These are phyloP conservation scores for Yamadazyma ubonensis DNA, from an alignment of 805 yeast species.

Conservation along the genomic window DNA sequence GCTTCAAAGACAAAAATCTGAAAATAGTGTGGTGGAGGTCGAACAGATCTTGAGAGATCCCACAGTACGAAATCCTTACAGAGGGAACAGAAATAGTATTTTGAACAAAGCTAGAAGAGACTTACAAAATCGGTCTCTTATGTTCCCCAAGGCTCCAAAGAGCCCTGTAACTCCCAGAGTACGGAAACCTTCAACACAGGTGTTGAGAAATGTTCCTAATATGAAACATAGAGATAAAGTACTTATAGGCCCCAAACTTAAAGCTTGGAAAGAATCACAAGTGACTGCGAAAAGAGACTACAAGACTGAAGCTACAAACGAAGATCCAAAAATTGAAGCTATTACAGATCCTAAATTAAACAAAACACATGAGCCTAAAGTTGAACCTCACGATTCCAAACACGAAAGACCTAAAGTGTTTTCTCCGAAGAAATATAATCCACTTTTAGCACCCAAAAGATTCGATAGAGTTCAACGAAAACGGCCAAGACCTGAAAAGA, in stretches of 20 bases:
- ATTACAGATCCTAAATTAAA: background rate
- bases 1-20: conserved; percentile 39
- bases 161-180: background rate
- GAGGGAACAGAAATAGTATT: conserved; percentile 22
- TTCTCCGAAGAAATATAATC: background rate
- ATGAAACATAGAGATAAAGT: too few relatives aligned
- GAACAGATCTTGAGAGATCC: conserved; percentile 30
- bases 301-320: too few relatives aligned
- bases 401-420: too few relatives aligned
- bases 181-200: too few relatives aligned
- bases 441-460: conserved; percentile 1
- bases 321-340: too few relatives aligned
- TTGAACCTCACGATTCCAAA: too few relatives aligned
- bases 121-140: conserved; percentile 32
- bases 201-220: too few relatives aligned
- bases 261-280: too few relatives aligned
- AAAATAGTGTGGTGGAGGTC: conserved; percentile 38
- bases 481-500: conserved; percentile 7
- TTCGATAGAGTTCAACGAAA: conserved; percentile 5
- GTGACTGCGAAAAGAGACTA: too few relatives aligned
- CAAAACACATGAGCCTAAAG: background rate
- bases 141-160: conserved; percentile 22
- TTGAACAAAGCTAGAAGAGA: conserved; percentile 36
- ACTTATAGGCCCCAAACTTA: too few relatives aligned
- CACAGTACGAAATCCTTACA: conserved; percentile 18